Evolutionary conservation across 164 flowering plant genomes (phyloP), one percentile per base, ranked within the genome.

Genomic region (Chimonanthus salicifolius): DNA sequence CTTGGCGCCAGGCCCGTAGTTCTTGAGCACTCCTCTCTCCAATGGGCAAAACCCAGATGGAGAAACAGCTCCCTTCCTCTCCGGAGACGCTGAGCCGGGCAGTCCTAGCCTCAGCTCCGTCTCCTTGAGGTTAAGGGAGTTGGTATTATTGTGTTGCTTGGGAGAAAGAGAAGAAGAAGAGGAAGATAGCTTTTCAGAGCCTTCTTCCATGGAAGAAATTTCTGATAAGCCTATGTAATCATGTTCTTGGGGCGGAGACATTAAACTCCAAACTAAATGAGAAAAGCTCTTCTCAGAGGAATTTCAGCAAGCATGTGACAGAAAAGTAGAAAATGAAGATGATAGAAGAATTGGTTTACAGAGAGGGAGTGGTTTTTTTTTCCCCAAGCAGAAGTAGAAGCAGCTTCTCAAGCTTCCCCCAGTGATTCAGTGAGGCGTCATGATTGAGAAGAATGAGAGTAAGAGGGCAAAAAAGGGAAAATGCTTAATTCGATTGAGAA

Each of bases 61-160:
- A 33, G 33, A 33, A 33, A 33, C 33, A 33, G 64, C 72, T 8
- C 49, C 73, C 58, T 74, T 83, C 68, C 94, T 80, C 21, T 87
- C 89, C 0, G 97, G 92, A 6, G 96, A 90, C 71, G 83, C 84
- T 16, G 97, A 90, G 18, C 98, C 98, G 20, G 98, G 98, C 68
- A 89, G 78, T 2, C 98, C 98, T 71, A 94, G 94, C 78, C 97
- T 88, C 58, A 94, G 84, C 83, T 94, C 97, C 4, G 98, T 94
- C 68, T 90, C 90, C 70, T 74, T 76, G 43, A 78, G 82, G 33
- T 69, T 71, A 33, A 76, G 70, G 10, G 49, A 64, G 66, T 54
- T 58, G 43, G 64, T 58, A 68, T 74, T 76, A 49, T 71, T 82
- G 46, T 60, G 69, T 11, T 62, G 72, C 45, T 78, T 74, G 7